These are phyloP conservation scores for Panellus pusillus DNA, from an alignment of 768 basidiomycete genomes.

Conservation along the genomic window DNA sequence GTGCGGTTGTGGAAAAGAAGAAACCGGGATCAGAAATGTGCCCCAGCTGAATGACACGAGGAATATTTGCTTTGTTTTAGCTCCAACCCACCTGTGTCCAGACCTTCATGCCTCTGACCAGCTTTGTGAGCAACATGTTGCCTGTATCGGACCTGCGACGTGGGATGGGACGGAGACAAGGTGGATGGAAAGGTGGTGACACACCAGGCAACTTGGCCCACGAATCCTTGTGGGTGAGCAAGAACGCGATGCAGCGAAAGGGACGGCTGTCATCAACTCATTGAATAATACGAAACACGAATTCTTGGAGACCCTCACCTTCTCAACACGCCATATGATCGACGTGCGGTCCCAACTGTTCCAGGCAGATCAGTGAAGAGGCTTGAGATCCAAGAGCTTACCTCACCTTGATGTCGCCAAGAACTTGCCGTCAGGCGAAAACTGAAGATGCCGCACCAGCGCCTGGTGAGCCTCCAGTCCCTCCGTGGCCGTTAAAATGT, in stretches of 20 bases:
- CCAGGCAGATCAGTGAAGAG: neutral
- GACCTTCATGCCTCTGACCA: slow-evolving; percentile 63
- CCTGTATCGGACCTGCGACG: slow-evolving; percentile 62
- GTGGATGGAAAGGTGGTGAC: neutral
- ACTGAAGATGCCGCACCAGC: slow-evolving; percentile 71
- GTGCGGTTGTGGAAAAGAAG: slow-evolving; percentile 5
- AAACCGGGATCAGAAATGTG: slow-evolving; percentile 8
- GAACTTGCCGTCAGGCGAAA: slow-evolving; percentile 74
- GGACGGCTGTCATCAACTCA: slow-evolving; percentile 43
- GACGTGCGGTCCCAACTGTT: slow-evolving; percentile 71
- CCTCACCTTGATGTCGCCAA: slow-evolving; percentile 69
- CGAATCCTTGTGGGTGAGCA: slow-evolving; percentile 70
- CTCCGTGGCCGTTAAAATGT: slow-evolving; percentile 53
- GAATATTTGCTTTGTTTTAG: neutral
- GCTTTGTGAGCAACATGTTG: slow-evolving; percentile 61
- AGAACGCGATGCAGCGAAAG: slow-evolving; percentile 62
- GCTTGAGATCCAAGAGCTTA: neutral
- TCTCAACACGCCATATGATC: slow-evolving; percentile 60
- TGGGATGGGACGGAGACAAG: neutral
- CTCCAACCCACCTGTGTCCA: slow-evolving; percentile 61
- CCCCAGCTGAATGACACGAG: slow-evolving; percentile 4
- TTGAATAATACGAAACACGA: slow-evolving; percentile 1
- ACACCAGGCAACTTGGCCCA: slow-evolving; percentile 75
- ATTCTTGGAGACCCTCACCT: slow-evolving; percentile 37
- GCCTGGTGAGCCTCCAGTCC: slow-evolving; percentile 65